Percentiles rank a stretch among this genome's conserved stretches.
phyloP scores from a whole-genome alignment of 306 rosid species.

The Rosa multiflora region DNA sequence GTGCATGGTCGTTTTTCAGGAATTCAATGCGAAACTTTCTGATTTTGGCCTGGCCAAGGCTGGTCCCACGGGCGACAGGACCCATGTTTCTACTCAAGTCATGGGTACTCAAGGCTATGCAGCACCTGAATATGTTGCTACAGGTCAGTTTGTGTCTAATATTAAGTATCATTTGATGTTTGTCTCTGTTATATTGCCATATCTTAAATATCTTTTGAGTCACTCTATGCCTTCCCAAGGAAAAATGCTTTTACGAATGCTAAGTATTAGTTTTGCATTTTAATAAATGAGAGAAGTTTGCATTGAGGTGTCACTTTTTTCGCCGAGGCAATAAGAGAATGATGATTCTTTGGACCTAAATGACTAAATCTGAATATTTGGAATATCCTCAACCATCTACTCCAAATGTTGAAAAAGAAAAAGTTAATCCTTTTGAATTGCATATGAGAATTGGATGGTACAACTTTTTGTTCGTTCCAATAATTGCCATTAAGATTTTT shows the following conservation, averaged over 20 bases:
- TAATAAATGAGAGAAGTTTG: neutral
- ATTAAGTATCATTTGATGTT: slow-evolving; percentile 14
- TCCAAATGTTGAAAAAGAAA: neutral
- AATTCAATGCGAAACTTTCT: slow-evolving; percentile 84
- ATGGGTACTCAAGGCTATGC: slow-evolving; percentile 97
- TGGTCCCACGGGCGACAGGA: slow-evolving; percentile 94
- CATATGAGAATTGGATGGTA: neutral
- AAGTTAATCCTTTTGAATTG: neutral
- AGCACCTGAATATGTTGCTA: slow-evolving; percentile 95
- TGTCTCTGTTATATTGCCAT: neutral
- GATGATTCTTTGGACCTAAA: neutral
- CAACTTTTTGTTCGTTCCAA: neutral
- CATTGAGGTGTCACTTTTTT: neutral
- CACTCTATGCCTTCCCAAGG: neutral
- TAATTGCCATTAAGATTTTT: neutral
- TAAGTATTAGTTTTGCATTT: neutral
- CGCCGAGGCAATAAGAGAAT: neutral
- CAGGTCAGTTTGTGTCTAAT: slow-evolving; percentile 53
- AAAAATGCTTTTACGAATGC: neutral
- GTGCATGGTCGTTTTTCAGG: slow-evolving; percentile 46
- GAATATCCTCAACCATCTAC: neutral
- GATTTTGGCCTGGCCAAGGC: slow-evolving; percentile 97
- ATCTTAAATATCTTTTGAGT: neutral
- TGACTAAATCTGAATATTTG: neutral
- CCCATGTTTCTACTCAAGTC: slow-evolving; percentile 96